Evolutionary conservation across 2,329 filamentous ascomycete species (phyloP), one percentile per base, ranked within the genome.

Genomic region (Microdochium nivale): DNA sequence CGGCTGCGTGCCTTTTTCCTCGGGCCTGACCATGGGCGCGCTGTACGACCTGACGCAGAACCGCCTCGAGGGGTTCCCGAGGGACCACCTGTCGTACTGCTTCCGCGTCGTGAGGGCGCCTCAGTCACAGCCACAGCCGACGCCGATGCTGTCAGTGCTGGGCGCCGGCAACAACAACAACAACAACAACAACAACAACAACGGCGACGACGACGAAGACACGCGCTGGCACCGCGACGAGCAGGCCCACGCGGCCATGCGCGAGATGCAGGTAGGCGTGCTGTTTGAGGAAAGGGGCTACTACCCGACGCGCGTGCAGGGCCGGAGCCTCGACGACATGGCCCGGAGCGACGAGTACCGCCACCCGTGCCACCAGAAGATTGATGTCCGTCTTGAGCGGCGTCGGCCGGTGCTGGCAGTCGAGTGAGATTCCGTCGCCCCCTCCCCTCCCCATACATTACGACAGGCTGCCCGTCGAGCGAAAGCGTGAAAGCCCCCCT

Each of bases 241-340:
- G 40, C 19, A 23, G 23, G 49, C 37, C 8, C 19, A 44, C 13
- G 16, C 40, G 16, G 40, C 40, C n/a, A 44, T 44, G 9, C 13
- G 23, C 13, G 40, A 44, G 40, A 16, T 44, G 16, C 16, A 23
- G 9, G 40, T 19, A 5, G 40, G 23, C 19, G 14, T 51, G 11
- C 27, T 51, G 25, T 51, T 48, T 25, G 50, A 51, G 46, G 50
- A 51, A 32, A 46, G 23, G n/a, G 50, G 50, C 14, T 49, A 51
- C 49, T 47, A 51, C 21, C 49, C 49, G 37, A 47, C 21, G 10
- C 33, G 49, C 11, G 49, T 51, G 37, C 43, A 47, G 24, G 49
- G 37, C 13, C 23, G 37, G 10, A 33, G 46, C 25, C 24, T 51
- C 40, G 49, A 51, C n/a, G 40, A 47, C 25, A 23, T 47, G n/a